Evolutionary conservation across 192 early-diverging fungal species (phyloP).

Genomic region (Glomus cerebriforme): DNA sequence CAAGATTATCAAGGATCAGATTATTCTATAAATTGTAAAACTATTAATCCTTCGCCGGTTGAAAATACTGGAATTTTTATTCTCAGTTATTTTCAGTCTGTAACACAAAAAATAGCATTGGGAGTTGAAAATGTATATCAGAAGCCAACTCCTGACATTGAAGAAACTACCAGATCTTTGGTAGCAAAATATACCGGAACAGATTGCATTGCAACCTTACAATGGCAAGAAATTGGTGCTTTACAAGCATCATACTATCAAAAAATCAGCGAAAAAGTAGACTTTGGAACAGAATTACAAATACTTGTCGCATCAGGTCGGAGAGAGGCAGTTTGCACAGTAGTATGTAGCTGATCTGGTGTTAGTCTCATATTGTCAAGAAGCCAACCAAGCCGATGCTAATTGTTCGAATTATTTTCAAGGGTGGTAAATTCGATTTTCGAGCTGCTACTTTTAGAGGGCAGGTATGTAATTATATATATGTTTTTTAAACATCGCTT

Average conservation of each 20-base stretch:
- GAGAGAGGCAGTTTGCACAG: constrained; percentile 88
- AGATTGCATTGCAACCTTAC: constrained; percentile 69
- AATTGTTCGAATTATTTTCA: constrained; percentile 32
- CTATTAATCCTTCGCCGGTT: constrained; percentile 90
- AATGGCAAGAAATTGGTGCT: constrained; percentile 65
- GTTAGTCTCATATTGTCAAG: constrained; percentile 30
- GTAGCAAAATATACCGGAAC: constrained; percentile 70
- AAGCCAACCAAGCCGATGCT: constrained; percentile 25
- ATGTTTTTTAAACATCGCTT: not conserved
- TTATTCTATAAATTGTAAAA: constrained; percentile 88
- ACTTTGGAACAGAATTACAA: constrained; percentile 91
- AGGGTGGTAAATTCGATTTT: constrained; percentile 96
- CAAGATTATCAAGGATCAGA: constrained; percentile 90
- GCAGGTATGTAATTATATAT: constrained; percentile 49
- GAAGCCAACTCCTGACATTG: constrained; percentile 77
- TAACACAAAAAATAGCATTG: constrained; percentile 78
- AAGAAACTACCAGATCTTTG: constrained; percentile 75
- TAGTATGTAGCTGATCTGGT: constrained; percentile 42
- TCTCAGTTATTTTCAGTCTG: constrained; percentile 87
- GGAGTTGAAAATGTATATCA: constrained; percentile 87
- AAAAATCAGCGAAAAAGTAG: constrained; percentile 89
- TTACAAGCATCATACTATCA: constrained; percentile 88
- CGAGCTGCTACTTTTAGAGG: constrained; percentile 88
- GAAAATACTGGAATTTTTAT: constrained; percentile 91
- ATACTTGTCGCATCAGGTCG: constrained; percentile 67